Conservation (phyloP, 73 alveolate genomes). For the Urostyla sp. region DNA sequence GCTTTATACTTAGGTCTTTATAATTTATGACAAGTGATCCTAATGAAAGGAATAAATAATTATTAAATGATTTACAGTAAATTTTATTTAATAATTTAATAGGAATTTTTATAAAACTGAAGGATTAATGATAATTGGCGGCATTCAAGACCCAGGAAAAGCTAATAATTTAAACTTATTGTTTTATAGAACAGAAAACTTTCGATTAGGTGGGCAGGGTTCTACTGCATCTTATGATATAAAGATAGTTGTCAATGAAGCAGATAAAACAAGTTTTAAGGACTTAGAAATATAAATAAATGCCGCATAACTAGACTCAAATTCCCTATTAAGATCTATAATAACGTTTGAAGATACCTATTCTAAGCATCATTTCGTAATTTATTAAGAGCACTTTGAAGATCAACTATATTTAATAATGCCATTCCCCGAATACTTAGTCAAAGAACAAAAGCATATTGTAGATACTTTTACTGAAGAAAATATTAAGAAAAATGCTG, state of each 20-base stretch:
- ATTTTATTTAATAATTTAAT: not conserved
- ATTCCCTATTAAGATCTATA: slow-evolving; percentile 2
- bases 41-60: not conserved
- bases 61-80: slow-evolving; percentile 18
- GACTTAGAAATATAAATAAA: not conserved
- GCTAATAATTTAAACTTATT: not conserved
- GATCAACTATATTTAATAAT: slow-evolving; percentile 10
- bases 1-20: not conserved
- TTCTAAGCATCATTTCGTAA: slow-evolving; percentile 17
- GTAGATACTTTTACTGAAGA: too few relatives aligned
- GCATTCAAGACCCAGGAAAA: slow-evolving; percentile 15
- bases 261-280: not conserved
- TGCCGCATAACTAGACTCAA: not conserved
- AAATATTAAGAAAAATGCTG: too few relatives aligned
- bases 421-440: too few relatives aligned
- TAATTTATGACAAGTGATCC: slow-evolving; percentile 26
- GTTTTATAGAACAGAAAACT: not conserved
- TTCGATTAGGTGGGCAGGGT: not conserved
- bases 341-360: slow-evolving; percentile 5
- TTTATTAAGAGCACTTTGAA: not conserved
- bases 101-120: not conserved
- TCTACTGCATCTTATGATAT: slow-evolving; percentile 1
- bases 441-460: too few relatives aligned
- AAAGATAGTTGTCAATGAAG: not conserved
- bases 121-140: slow-evolving; percentile 16